A percentile compares a stretch with the other conserved stretches of the same genome.
Conservation (phyloP, 2,329 filamentous ascomycete species). For the Hortaea sp. region DNA sequence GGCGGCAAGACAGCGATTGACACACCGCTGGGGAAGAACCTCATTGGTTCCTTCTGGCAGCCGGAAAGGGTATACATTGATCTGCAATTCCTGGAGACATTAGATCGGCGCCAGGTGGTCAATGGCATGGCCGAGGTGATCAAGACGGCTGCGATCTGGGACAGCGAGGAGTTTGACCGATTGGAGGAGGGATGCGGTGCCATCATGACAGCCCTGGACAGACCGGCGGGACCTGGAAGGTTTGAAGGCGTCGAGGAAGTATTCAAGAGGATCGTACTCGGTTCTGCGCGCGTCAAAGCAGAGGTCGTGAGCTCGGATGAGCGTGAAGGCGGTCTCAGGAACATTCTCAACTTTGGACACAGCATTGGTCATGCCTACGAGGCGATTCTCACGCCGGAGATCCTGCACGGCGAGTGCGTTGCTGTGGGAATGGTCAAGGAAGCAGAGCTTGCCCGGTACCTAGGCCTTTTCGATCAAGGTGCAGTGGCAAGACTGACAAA, state of each 20-base stretch:
- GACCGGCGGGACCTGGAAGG: constrained; percentile 46
- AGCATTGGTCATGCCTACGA: constrained; percentile 97
- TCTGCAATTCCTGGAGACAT: constrained; percentile 77
- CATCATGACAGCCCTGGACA: constrained; percentile 63
- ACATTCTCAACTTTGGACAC: constrained; percentile 94
- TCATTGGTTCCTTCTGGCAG: constrained; percentile 95
- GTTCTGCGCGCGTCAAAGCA: constrained; percentile 87
- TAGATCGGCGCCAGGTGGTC: constrained; percentile 86
- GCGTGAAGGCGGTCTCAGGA: constrained; percentile 83
- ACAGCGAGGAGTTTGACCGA: constrained; percentile 73
- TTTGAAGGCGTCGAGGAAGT: constrained; percentile 54
- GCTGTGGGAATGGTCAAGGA: constrained; percentile 98
- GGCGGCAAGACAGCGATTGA: constrained; percentile 98
- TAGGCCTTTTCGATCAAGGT: constrained; percentile 74
- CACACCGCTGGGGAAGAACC: constrained; percentile 88
- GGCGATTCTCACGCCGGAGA: constrained; percentile 86
- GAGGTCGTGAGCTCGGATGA: constrained; percentile 91
- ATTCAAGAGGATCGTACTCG: constrained; percentile 60
- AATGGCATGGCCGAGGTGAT: constrained; percentile 95
- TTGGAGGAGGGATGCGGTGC: constrained; percentile 71
- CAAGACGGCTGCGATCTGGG: constrained; percentile 86
- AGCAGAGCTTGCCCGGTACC: constrained; percentile 79
- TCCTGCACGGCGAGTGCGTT: constrained; percentile 90
- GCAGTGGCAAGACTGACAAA: constrained; percentile 85
- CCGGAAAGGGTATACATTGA: constrained; percentile 91